phyloP scores from a whole-genome alignment of 345 rosid genomes.

The Cardamine occulta region DNA sequence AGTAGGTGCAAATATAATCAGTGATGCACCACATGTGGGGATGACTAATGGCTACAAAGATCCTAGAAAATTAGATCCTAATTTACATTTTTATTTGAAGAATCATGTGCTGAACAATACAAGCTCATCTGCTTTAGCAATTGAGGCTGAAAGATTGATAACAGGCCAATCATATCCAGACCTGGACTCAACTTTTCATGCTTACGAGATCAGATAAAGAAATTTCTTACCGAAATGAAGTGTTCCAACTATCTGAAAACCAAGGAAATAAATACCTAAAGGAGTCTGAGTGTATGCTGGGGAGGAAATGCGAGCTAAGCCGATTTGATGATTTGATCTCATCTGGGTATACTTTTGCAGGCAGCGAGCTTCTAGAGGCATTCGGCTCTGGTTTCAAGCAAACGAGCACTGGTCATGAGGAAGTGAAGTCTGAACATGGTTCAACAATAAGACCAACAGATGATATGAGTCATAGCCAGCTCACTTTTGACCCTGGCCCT shows the following conservation, averaged over 20 bases:
- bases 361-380: slow-evolving; percentile 81
- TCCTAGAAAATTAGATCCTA: slow-evolving; percentile 42
- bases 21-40: slow-evolving; percentile 43
- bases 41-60: slow-evolving; percentile 53
- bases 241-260: slow-evolving; percentile 44
- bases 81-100: slow-evolving; percentile 41
- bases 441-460: slow-evolving; percentile 51
- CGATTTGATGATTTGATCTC: slow-evolving; percentile 42
- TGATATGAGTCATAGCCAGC: slow-evolving; percentile 60
- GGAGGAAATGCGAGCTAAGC: slow-evolving; percentile 48
- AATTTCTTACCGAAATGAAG: slow-evolving; percentile 44
- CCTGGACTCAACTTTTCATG: slow-evolving; percentile 45
- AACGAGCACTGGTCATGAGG: slow-evolving; percentile 47
- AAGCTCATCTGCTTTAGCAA: slow-evolving; percentile 46
- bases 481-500: slow-evolving; percentile 57
- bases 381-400: slow-evolving; percentile 72
- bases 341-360: slow-evolving; percentile 63
- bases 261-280: slow-evolving; percentile 47
- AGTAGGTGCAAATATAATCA: slow-evolving; percentile 42
- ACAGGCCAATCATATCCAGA: slow-evolving; percentile 43
- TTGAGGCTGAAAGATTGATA: slow-evolving; percentile 53
- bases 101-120: slow-evolving; percentile 41
- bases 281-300: slow-evolving; percentile 43
- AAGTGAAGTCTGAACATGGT: slow-evolving; percentile 55
- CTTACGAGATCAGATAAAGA: slow-evolving; percentile 41